Percentiles rank a stretch among this genome's conserved stretches.
Evolutionary conservation across 2,329 filamentous ascomycete species (phyloP).

Genomic region (Chrysoporthe austroafricana): DNA sequence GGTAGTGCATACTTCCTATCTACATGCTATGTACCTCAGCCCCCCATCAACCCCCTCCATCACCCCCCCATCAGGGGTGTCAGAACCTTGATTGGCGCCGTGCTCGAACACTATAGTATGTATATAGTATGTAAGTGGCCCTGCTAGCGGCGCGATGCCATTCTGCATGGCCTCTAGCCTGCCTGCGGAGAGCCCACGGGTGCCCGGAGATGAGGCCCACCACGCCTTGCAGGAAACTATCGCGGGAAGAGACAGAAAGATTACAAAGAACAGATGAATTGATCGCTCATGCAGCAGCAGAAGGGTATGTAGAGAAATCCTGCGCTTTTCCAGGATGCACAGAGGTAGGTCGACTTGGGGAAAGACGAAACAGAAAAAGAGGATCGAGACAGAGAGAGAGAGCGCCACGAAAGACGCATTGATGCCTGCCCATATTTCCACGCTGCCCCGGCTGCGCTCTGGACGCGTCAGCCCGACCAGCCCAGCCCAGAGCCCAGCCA

Average conservation of each 20-base stretch:
- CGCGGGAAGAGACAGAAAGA: neutral
- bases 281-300: slow-evolving; percentile 13
- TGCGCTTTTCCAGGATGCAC: slow-evolving; percentile 5
- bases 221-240: slow-evolving; percentile 1
- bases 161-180: neutral
- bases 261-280: neutral
- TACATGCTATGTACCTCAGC: too few species aligned
- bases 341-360: slow-evolving; percentile 7
- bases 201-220: neutral
- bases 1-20: neutral
- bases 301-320: neutral
- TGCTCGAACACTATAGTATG: too few species aligned
- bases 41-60: too few species aligned
- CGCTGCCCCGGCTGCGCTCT: neutral
- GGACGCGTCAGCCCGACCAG: neutral
- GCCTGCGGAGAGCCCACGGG: neutral
- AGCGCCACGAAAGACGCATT: neutral
- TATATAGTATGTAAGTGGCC: too few species aligned
- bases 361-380: neutral
- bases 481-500: neutral
- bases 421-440: slow-evolving; percentile 6
- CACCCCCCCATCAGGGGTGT: too few species aligned
- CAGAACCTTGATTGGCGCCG: too few species aligned
- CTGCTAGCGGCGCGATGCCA: too few species aligned
- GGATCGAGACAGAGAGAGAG: neutral